These are phyloP conservation scores for Inga leiocalycina DNA, from an alignment of 306 rosid genomes.

Conservation along the genomic window DNA sequence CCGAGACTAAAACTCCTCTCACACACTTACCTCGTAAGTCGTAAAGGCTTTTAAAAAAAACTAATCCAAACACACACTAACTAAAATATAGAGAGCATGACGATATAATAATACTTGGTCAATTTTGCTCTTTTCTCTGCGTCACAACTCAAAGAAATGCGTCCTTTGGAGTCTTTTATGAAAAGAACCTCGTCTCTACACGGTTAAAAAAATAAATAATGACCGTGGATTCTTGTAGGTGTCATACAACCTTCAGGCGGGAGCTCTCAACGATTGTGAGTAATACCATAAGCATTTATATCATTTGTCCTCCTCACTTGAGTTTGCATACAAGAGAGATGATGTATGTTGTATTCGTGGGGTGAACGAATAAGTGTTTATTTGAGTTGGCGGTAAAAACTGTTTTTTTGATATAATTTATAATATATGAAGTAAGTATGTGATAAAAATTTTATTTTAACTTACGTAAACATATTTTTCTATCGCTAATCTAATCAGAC, in stretches of 20 bases:
- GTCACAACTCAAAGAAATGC: background rate
- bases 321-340: background rate
- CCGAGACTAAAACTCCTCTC: no score
- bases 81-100: no score
- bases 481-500: no score
- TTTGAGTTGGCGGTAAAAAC: no score
- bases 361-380: background rate
- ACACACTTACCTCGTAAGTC: no score
- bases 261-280: background rate
- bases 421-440: no score
- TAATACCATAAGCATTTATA: background rate
- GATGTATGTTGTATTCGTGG: background rate
- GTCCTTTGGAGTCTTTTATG: background rate
- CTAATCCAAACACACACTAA: no score
- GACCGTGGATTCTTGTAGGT: background rate
- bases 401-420: no score
- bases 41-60: no score
- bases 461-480: fast-evolving
- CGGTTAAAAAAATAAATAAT: background rate
- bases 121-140: background rate
- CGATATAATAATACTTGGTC: background rate
- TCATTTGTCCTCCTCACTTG: background rate
- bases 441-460: fast-evolving
- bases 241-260: background rate
- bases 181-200: background rate